Evolutionary conservation across 345 rosid genomes (phyloP), one percentile per base, ranked within the genome.

Genomic region (Gossypium arboreum): DNA sequence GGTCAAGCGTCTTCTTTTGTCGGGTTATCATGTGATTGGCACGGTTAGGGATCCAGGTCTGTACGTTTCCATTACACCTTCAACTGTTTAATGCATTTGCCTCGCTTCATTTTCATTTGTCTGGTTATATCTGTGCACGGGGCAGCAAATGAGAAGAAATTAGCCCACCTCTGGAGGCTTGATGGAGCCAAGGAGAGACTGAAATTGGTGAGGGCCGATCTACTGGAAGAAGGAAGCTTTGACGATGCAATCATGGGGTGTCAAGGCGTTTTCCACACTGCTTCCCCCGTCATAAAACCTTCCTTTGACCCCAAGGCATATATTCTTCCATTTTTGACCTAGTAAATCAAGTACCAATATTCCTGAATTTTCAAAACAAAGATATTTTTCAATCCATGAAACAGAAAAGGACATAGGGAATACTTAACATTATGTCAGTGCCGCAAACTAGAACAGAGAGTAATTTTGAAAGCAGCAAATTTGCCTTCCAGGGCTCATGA

Each of bases 131-230:
- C 2, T 64, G 10, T 69, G 24, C 9, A 44, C 45, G 67, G 72
- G 7, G 78, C 65, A 92, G 97, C 85, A 47, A 87, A 88, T 78
- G 90, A 83, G 83, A 86, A 84, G 86, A 91, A 94, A 81, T 72
- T 90, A 11, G 88, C 79, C 0, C 98, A 94, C 72, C 75, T 94
- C n/a, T 88, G 92, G 97, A 85, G 71, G 50, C 75, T 92, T 47
- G 90, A 92, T 44, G 97, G 95, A 13, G 98, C 98, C 15, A 88
- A 88, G 73, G 94, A 92, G 86, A 90, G 97, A 67, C 93, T 94
- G 11, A 75, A 27, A 50, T 71, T 92, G 73, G 94, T 92, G 79
- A 89, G 83, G 78, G 98, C 95, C 8, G 88, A 94, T 64, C 77
- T 94, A 44, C 72, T 90, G 88, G 90, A 85, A 75, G 88, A 82